Conservation (phyloP, 345 rosid genomes). For the Corymbia maculata region DNA sequence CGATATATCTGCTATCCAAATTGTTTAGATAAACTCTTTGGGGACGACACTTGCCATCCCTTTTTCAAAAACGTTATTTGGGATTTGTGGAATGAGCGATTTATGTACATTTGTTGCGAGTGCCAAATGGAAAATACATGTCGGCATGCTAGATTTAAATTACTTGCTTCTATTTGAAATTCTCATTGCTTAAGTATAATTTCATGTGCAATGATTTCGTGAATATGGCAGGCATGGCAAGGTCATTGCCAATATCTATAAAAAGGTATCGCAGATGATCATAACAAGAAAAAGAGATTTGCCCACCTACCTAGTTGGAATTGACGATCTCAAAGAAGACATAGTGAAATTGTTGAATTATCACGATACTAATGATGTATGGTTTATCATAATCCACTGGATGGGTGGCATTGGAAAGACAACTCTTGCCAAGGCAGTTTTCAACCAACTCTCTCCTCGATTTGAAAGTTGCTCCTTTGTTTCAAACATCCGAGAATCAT, state of each 20-base stretch:
- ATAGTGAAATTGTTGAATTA: no score
- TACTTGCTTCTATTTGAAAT: background rate
- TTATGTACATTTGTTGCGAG: background rate
- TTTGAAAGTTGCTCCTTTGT: background rate
- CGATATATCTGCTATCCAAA: background rate
- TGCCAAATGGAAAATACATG: background rate
- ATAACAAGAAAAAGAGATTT: background rate
- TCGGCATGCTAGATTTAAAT: background rate
- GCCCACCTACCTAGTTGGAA: background rate
- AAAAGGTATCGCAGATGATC: background rate
- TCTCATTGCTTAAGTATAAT: background rate
- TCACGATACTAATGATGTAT: background rate
- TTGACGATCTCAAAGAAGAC: background rate
- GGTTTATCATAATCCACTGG: background rate
- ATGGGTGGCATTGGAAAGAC: background rate
- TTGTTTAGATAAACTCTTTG: background rate
- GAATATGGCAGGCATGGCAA: background rate
- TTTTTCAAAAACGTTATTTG: background rate
- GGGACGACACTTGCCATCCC: background rate
- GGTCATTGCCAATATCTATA: background rate
- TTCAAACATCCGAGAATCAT: no score
- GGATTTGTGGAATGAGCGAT: background rate
- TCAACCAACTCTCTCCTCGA: background rate
- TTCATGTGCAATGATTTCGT: background rate
- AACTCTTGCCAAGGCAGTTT: background rate